Evolutionary conservation across 2,329 filamentous ascomycete species (phyloP), one percentile per base, ranked within the genome.

Genomic region (Penicillium sp.): DNA sequence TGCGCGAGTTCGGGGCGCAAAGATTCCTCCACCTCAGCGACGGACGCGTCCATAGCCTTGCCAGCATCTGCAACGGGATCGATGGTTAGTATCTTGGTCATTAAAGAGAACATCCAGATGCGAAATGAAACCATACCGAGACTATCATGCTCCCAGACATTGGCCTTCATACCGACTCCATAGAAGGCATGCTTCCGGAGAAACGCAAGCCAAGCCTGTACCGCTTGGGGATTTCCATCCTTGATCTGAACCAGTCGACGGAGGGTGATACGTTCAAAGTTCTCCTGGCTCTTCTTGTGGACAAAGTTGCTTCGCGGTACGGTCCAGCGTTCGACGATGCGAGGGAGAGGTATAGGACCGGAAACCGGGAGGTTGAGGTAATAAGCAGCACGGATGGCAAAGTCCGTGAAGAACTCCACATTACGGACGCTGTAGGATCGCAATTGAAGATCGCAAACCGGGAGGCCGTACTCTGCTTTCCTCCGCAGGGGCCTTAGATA

Each of bases 121-220:
- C 47, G 40, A 41, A 10, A 30, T 34, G n/a, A 32, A 40, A 61
- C 60, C 74, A 59, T 81, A 88, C 88, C 87, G 55, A 92, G 70
- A 53, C 83, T 82, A 67, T 88, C 85, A 74, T 90, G 92, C 70
- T 96, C 90, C 86, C 89, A 99, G 46, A 97, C 83, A 71, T 99
- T 97, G 49, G 94, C 94, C 81, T 99, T 99, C 91, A 99, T 95
- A 66, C 94, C 94, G 38, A 97, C 87, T n/a, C 94, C 94, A 63
- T 95, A 90, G 71, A 94, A 96, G 39, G 91, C 90, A 70, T 97
- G 88, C 76, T 96, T 96, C 68, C 89, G 84, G 69, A 99, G 73
- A 70, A 96, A 97, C 0, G 91, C 91, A 55, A 99, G 78, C 94
- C 94, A 99, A 27, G 92, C 74, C 74, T 95, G 88, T 34, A 99